phyloP scores from a whole-genome alignment of 768 basidiomycete genomes.

The Mycena vulgaris region DNA sequence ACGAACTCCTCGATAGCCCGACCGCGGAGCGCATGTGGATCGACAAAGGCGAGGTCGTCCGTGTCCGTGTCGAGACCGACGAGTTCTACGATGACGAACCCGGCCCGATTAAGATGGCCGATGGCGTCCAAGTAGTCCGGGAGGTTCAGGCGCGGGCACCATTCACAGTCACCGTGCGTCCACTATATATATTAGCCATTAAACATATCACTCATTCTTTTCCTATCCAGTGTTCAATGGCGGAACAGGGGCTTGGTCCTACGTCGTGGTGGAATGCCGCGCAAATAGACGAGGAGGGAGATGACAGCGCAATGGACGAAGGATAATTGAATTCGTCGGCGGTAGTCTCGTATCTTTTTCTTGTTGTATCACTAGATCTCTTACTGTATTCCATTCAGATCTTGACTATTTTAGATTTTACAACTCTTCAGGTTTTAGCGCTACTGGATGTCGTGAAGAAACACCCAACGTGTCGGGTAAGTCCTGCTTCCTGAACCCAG shows the following conservation, averaged over 20 bases:
- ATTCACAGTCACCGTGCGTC: conserved; percentile 78
- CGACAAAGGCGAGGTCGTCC: conserved; percentile 81
- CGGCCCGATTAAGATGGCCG: conserved; percentile 82
- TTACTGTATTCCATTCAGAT: conserved; percentile 32
- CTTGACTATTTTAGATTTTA: background rate
- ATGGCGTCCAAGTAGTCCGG: conserved; percentile 72
- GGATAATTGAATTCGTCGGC: conserved; percentile 46
- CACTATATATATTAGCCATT: background rate
- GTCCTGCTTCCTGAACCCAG: too few species aligned
- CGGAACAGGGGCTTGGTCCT: conserved; percentile 87
- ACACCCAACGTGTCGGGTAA: too few species aligned
- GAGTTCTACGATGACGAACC: conserved; percentile 92
- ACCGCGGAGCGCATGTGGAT: conserved; percentile 83
- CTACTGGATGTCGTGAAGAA: too few species aligned
- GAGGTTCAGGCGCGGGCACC: conserved; percentile 69
- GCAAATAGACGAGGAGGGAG: conserved; percentile 55
- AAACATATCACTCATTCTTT: background rate
- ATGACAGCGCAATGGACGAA: conserved; percentile 58
- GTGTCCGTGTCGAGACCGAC: conserved; percentile 84
- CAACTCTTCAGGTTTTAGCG: too few species aligned
- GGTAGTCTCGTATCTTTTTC: conserved; percentile 14
- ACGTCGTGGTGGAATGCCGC: conserved; percentile 81
- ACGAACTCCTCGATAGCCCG: conserved; percentile 80
- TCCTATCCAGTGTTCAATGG: conserved; percentile 77
- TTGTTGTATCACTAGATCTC: conserved; percentile 36